Base-by-base conservation (phyloP, 495 filamentous ascomycete genomes). In the Poronia punctata region DNA sequence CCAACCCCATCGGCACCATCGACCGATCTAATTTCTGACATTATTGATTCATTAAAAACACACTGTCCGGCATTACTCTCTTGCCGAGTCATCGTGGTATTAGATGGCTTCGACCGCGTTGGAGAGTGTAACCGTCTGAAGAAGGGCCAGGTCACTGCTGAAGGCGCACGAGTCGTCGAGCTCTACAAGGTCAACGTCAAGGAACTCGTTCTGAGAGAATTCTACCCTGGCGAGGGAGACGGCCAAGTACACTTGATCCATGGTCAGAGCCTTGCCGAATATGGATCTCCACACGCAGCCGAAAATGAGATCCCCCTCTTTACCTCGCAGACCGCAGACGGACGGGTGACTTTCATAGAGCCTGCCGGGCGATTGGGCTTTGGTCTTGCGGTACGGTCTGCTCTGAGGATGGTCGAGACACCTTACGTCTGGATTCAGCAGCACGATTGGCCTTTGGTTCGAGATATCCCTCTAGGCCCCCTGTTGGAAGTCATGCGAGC, bases 371-470 rank as follows among this genome's bases (percentile, higher is more conserved):
- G 67, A 1, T n/a, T 70, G 16, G 67, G 67, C 1, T 71, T 71
- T 17, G 66, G 66, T 0, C 52, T 71, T 15, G 67, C 60, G 15
- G 60, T 71, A 35, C 62, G 67, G 25, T 64, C 62, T 0, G 66
- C 65, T 6, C 45, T 71, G 31, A 52, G 67, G 5, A 38, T 66
- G 25, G 52, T 57, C 15, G 31, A 41, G 37, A 71, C 66, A 14
- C 64, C 65, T 7, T 71, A 68, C 30, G 65, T 67, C 27, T 71
- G 67, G 67, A 54, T 71, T 2, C 67, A 71, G 45, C 67, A 71
- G 55, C 67, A 71, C 43, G 67, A 71, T 49, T 71, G 67, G 67
- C 40, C 60, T 15, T 45, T 71, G 0, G 52, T 62, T 19, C 50
- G 57, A 4, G 51, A 67, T 31, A 64, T 71, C 24, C 62, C 62